Conservation (phyloP, 2,329 filamentous ascomycete genomes). For the Fusarium subtropicale region DNA sequence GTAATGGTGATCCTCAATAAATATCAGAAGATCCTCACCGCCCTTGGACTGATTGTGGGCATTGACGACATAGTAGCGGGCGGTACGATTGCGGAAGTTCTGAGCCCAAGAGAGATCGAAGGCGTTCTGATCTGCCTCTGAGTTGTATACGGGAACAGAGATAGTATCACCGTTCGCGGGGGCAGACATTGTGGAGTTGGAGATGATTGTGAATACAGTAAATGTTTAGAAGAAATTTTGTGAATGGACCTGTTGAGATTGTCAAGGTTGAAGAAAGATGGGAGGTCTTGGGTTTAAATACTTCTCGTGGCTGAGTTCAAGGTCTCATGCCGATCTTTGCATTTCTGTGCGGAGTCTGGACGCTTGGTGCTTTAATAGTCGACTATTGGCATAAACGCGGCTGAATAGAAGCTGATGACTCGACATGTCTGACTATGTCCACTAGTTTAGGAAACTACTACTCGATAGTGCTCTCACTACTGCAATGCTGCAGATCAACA, state of each 20-base stretch:
- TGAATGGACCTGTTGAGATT: neutral
- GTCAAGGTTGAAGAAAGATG: accelerated
- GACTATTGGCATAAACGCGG: neutral
- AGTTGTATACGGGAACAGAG: constrained; percentile 18
- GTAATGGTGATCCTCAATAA: constrained; percentile 31
- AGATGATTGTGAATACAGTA: too few relatives aligned
- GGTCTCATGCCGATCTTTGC: too few relatives aligned
- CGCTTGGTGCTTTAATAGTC: accelerated
- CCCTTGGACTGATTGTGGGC: constrained; percentile 31
- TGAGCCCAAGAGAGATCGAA: constrained; percentile 33
- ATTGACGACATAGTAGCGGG: constrained; percentile 30
- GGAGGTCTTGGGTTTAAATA: neutral
- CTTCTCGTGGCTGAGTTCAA: accelerated
- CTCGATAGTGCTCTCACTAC: neutral
- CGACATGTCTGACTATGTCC: neutral
- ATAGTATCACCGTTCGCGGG: constrained; percentile 20
- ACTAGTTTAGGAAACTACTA: neutral
- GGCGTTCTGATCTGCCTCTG: constrained; percentile 19
- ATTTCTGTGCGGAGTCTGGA: neutral
- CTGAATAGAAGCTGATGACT: neutral
- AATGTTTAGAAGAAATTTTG: neutral
- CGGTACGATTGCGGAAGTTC: constrained; percentile 13
- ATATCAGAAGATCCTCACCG: constrained; percentile 24
- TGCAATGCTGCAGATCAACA: neutral
- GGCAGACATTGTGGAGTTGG: constrained; percentile 20